phyloP scores from a whole-genome alignment of 2,329 filamentous ascomycete species.

The Colletotrichum cereale region DNA sequence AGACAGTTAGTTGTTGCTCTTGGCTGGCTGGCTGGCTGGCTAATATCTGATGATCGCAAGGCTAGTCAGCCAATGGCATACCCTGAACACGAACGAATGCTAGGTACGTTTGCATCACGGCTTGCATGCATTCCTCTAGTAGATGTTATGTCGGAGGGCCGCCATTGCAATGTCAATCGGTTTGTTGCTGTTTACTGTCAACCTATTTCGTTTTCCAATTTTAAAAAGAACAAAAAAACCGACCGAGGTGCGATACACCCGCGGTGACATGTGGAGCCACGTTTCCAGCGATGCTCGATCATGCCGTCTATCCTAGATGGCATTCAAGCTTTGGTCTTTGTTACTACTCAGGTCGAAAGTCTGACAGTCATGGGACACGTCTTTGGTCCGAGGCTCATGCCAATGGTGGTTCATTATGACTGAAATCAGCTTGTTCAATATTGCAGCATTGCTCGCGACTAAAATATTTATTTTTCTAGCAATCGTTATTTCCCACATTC shows the following conservation, averaged over 20 bases:
- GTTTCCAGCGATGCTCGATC: too few species aligned
- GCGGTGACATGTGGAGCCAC: too few species aligned
- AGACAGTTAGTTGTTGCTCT: neutral
- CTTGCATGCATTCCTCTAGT: neutral
- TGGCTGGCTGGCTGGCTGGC: neutral
- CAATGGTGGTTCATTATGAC: neutral
- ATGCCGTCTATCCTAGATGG: too few species aligned
- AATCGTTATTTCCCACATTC: constrained; percentile 26
- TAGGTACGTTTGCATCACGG: neutral
- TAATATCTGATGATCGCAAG: neutral
- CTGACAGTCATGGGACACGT: neutral
- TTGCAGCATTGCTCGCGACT: neutral
- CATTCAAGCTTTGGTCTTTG: neutral
- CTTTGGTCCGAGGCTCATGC: neutral
- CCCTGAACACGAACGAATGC: neutral
- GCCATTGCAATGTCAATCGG: neutral
- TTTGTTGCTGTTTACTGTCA: neutral
- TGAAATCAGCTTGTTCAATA: neutral
- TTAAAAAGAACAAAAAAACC: too few species aligned
- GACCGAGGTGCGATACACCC: too few species aligned
- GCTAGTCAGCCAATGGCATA: neutral
- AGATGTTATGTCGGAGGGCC: neutral
- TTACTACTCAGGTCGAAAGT: neutral
- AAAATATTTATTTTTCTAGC: neutral
- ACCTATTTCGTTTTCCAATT: too few species aligned